phyloP scores from a whole-genome alignment of 495 filamentous ascomycete species.

The Trichoderma asperelloides region DNA sequence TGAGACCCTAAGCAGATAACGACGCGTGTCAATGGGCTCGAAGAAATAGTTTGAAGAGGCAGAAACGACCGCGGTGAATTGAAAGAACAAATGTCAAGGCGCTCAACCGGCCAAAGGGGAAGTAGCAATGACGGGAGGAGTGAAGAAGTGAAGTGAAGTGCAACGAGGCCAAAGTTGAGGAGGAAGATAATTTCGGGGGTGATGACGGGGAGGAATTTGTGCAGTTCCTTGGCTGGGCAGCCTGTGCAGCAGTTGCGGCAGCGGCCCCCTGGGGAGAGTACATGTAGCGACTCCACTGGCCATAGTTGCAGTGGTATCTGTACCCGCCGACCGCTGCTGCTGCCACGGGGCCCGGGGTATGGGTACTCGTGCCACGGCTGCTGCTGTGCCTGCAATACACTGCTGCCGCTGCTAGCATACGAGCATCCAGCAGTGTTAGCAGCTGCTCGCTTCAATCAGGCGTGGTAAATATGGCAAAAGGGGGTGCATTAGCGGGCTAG shows the following conservation, averaged over 20 bases:
- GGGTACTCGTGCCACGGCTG: background rate
- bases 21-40: constrained; percentile 3
- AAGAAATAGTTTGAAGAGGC: background rate
- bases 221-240: background rate
- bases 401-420: background rate
- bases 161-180: constrained; percentile 6
- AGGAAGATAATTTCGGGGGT: constrained; percentile 9
- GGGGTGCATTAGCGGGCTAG: constrained; percentile 6
- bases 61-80: constrained; percentile 7
- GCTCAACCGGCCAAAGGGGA: constrained; percentile 1
- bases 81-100: background rate
- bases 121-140: constrained; percentile 6
- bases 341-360: background rate
- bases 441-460: constrained; percentile 6
- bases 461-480: constrained; percentile 2
- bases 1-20: constrained; percentile 2
- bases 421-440: background rate
- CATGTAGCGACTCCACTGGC: background rate
- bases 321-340: background rate
- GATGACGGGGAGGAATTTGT: constrained; percentile 6
- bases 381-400: background rate
- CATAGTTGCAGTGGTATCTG: background rate
- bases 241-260: constrained; percentile 2
- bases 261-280: background rate
- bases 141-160: constrained; percentile 6